phyloP scores from a whole-genome alignment of 2,329 filamentous ascomycete genomes.

The Stachybotrys echinatus region DNA sequence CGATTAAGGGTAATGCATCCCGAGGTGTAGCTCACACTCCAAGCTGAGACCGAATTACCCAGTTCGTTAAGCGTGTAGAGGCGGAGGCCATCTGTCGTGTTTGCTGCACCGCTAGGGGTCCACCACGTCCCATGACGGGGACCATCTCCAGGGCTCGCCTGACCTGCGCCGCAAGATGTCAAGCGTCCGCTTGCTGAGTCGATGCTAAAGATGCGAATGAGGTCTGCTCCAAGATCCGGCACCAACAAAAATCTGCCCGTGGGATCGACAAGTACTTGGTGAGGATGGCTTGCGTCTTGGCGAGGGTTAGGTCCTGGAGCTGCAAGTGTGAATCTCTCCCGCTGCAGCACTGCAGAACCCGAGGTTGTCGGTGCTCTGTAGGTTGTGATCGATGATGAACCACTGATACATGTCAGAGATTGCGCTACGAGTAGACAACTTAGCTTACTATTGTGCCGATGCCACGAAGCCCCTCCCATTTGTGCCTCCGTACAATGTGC shows the following conservation, averaged over 20 bases:
- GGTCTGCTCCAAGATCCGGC: constrained; percentile 49
- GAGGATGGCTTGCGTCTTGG: constrained; percentile 52
- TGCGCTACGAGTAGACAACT: background rate
- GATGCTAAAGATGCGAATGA: constrained; percentile 48
- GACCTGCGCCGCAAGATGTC: constrained; percentile 36
- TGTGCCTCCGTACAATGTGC: constrained; percentile 30
- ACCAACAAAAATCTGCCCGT: constrained; percentile 43
- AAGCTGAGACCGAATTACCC: constrained; percentile 43
- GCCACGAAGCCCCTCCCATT: constrained; percentile 35
- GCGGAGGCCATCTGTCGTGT: constrained; percentile 18
- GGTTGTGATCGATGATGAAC: constrained; percentile 35
- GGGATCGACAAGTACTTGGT: constrained; percentile 43
- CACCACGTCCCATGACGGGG: constrained; percentile 50
- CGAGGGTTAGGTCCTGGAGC: constrained; percentile 38
- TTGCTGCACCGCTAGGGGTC: constrained; percentile 23
- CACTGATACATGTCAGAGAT: constrained; percentile 17
- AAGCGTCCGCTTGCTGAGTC: constrained; percentile 37
- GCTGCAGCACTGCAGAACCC: constrained; percentile 24
- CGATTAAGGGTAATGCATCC: constrained; percentile 41
- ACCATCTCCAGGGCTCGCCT: constrained; percentile 39
- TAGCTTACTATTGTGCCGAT: constrained; percentile 37
- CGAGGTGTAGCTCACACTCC: constrained; percentile 37
- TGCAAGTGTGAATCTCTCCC: constrained; percentile 34
- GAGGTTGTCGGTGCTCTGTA: constrained; percentile 32
- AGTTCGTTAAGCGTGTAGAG: constrained; percentile 42